Conservation (phyloP, 208 protist species). For the Trypanosoma caninum region DNA sequence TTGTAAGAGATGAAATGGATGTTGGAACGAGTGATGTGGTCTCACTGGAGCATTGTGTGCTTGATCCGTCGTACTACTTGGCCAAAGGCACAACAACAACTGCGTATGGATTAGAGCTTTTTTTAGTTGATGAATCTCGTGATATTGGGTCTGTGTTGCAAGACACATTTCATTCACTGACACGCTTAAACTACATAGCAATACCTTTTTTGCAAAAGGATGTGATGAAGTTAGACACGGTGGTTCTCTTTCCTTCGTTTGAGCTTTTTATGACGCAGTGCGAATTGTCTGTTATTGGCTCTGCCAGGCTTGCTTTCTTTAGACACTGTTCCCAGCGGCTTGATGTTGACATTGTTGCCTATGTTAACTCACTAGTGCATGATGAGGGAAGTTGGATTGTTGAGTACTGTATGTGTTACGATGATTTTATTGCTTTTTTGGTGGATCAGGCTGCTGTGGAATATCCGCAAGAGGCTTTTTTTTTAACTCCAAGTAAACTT, state of each 20-base stretch:
- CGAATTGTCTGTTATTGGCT: slow-evolving; percentile 14
- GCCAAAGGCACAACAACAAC: background rate
- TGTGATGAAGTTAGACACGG: background rate
- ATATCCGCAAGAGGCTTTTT: slow-evolving; percentile 10
- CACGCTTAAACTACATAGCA: slow-evolving; percentile 1
- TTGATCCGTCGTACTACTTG: slow-evolving; percentile 11
- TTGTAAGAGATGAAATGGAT: no score
- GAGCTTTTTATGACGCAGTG: slow-evolving; percentile 17
- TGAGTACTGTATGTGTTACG: slow-evolving; percentile 11
- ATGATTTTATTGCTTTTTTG: slow-evolving; percentile 18
- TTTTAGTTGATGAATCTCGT: background rate
- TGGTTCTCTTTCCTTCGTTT: slow-evolving; percentile 18
- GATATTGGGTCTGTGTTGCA: background rate
- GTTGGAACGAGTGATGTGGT: no score
- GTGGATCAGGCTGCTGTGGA: slow-evolving; percentile 16
- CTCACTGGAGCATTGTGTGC: slow-evolving; percentile 8
- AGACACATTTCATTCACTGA: slow-evolving; percentile 6
- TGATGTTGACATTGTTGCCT: background rate
- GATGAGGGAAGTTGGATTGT: slow-evolving; percentile 4
- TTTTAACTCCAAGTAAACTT: slow-evolving; percentile 1
- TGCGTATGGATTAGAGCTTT: background rate
- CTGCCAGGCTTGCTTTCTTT: slow-evolving; percentile 4
- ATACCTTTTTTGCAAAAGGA: slow-evolving; percentile 5
- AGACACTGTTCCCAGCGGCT: background rate
- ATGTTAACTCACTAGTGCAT: slow-evolving; percentile 5